These are phyloP conservation scores for Candida dendrica DNA, from an alignment of 805 yeast species.

Conservation along the genomic window DNA sequence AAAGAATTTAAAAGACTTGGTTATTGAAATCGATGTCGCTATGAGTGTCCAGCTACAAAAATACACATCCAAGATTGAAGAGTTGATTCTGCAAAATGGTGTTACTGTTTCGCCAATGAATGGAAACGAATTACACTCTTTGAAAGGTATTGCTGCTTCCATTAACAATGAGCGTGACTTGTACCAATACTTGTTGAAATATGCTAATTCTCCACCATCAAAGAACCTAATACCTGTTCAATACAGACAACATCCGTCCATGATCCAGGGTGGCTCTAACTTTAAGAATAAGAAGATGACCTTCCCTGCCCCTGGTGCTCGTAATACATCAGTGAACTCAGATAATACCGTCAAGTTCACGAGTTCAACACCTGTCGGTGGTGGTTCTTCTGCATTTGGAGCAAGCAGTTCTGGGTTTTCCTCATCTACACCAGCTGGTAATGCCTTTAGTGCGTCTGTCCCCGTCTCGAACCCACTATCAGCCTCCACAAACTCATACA, in stretches of 20 bases:
- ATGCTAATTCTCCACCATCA: constrained; percentile 28
- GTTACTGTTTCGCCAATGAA: constrained; percentile 71
- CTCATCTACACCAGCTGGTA: not conserved
- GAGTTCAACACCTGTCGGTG: constrained; percentile 2
- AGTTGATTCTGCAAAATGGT: constrained; percentile 76
- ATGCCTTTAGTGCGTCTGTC: not conserved
- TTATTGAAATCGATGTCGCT: constrained; percentile 86
- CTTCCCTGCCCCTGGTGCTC: constrained; percentile 14
- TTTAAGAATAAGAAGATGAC: constrained; percentile 23
- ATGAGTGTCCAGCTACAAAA: constrained; percentile 82
- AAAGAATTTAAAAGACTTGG: constrained; percentile 63
- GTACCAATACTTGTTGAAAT: constrained; percentile 55
- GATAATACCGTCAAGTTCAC: not conserved
- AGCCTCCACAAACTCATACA: constrained; percentile 6
- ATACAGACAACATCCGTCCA: constrained; percentile 64
- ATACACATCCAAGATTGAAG: constrained; percentile 83
- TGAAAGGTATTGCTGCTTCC: constrained; percentile 69
- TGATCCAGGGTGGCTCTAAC: constrained; percentile 28
- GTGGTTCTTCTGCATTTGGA: constrained; percentile 5
- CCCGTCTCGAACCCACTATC: constrained; percentile 5
- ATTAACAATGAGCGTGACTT: constrained; percentile 82
- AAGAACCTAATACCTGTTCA: constrained; percentile 57
- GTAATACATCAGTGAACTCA: not conserved
- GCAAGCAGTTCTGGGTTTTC: not conserved
- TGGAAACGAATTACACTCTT: constrained; percentile 46